phyloP scores from a whole-genome alignment of 2,329 filamentous ascomycete species.

The Talaromyces atroroseus region DNA sequence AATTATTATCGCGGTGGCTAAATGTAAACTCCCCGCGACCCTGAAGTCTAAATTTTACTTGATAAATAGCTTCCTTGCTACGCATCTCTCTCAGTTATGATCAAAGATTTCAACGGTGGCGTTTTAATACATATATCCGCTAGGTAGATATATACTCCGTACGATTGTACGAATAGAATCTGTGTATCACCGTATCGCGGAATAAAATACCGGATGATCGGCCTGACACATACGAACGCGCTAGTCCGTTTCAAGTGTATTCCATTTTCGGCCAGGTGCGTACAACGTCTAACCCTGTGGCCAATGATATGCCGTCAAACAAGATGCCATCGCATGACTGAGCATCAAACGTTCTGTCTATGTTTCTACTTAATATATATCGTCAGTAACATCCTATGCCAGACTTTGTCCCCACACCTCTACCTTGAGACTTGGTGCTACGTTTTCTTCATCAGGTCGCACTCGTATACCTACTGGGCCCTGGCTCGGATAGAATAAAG shows the following conservation, averaged over 20 bases:
- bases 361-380: background rate
- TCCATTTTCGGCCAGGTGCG: background rate
- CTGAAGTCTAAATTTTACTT: too few relatives aligned
- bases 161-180: background rate
- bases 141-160: too few relatives aligned
- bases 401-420: too few relatives aligned
- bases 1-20: too few relatives aligned
- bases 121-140: background rate
- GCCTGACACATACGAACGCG: background rate
- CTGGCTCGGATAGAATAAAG: background rate
- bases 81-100: too few relatives aligned
- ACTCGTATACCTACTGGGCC: too few relatives aligned
- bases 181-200: background rate
- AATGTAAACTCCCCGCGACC: too few relatives aligned
- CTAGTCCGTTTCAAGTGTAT: conserved; percentile 6
- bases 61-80: too few relatives aligned
- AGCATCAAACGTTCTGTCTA: too few relatives aligned
- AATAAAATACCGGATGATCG: background rate
- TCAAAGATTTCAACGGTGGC: background rate
- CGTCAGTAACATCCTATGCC: too few relatives aligned
- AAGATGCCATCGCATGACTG: background rate
- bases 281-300: too few relatives aligned
- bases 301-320: background rate
- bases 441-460: background rate
- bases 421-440: background rate